Conservation (phyloP, 2,329 filamentous ascomycete species). For the Orbilia ellipsospora region DNA sequence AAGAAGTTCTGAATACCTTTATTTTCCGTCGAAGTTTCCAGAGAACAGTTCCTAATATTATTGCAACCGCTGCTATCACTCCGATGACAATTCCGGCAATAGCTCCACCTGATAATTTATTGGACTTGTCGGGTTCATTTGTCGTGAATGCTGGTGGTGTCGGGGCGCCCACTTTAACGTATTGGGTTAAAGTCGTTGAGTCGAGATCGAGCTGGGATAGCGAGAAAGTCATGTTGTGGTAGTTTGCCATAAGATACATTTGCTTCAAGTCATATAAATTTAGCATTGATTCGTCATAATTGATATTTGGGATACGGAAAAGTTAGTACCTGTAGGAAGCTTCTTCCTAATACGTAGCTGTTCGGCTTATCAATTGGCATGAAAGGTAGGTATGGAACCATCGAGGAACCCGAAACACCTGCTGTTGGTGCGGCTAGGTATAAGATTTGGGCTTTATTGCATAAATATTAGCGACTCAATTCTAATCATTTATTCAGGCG, state of each 20-base stretch:
- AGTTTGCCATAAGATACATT: slow-evolving; percentile 51
- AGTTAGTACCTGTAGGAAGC: slow-evolving; percentile 37
- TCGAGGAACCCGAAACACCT: slow-evolving; percentile 16
- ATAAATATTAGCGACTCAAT: background rate
- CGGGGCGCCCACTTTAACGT: slow-evolving; percentile 32
- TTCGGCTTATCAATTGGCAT: slow-evolving; percentile 35
- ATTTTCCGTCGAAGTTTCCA: slow-evolving; percentile 23
- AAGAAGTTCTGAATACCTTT: slow-evolving; percentile 21
- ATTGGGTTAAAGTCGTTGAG: slow-evolving; percentile 26
- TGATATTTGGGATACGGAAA: too few species aligned
- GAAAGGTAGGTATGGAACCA: slow-evolving; percentile 38
- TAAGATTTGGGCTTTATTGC: slow-evolving; percentile 32
- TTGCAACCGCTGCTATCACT: slow-evolving; percentile 14
- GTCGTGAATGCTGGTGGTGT: slow-evolving; percentile 16
- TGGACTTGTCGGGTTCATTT: slow-evolving; percentile 2
- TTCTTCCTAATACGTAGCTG: slow-evolving; percentile 42
- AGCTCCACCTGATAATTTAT: slow-evolving; percentile 33
- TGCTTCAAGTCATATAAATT: slow-evolving; percentile 18
- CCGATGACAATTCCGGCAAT: slow-evolving; percentile 50
- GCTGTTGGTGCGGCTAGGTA: slow-evolving; percentile 27
- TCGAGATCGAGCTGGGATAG: slow-evolving; percentile 42
- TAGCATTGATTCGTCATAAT: background rate
- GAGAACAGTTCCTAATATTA: slow-evolving; percentile 30
- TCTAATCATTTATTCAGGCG: background rate
- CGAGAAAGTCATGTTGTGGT: slow-evolving; percentile 38